These are phyloP conservation scores for Kandelia obovata DNA, from an alignment of 345 rosid species.

Conservation along the genomic window DNA sequence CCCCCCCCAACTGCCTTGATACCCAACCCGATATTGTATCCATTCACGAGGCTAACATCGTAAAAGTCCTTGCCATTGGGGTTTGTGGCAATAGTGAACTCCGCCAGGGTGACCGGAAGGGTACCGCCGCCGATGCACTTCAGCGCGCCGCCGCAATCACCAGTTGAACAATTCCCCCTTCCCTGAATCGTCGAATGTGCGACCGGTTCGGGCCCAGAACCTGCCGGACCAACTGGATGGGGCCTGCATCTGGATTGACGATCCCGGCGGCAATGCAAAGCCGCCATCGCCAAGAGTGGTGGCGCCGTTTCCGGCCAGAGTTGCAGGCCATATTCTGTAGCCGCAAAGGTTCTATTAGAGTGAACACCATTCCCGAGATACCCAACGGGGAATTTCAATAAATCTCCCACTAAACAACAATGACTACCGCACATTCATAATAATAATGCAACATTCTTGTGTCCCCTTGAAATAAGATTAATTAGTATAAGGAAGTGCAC, in stretches of 20 bases:
- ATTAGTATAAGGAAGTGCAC: not conserved
- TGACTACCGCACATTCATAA: no score
- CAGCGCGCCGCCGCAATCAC: constrained; percentile 69
- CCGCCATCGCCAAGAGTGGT: no score
- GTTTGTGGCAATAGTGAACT: constrained; percentile 58
- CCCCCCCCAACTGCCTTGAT: constrained; percentile 44
- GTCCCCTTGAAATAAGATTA: not conserved
- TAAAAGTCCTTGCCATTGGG: constrained; percentile 61
- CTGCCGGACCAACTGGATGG: constrained; percentile 87
- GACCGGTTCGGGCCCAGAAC: constrained; percentile 81
- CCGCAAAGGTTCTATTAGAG: constrained; percentile 61
- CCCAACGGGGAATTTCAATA: no score
- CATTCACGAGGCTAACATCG: constrained; percentile 91
- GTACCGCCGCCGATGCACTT: constrained; percentile 71
- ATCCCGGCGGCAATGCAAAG: no score
- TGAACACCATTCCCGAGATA: constrained; percentile 49
- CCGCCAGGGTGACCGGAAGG: constrained; percentile 66
- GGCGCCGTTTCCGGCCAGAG: constrained; percentile 50
- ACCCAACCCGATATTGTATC: constrained; percentile 74
- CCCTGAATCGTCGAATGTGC: constrained; percentile 65
- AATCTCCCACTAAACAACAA: no score
- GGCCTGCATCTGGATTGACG: constrained; percentile 34
- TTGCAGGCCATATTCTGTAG: constrained; percentile 85
- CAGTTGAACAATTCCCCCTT: constrained; percentile 69
- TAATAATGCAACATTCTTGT: no score